Base-by-base conservation (phyloP, 1,284 basidiomycete genomes). In the Macrocybe sp. region DNA sequence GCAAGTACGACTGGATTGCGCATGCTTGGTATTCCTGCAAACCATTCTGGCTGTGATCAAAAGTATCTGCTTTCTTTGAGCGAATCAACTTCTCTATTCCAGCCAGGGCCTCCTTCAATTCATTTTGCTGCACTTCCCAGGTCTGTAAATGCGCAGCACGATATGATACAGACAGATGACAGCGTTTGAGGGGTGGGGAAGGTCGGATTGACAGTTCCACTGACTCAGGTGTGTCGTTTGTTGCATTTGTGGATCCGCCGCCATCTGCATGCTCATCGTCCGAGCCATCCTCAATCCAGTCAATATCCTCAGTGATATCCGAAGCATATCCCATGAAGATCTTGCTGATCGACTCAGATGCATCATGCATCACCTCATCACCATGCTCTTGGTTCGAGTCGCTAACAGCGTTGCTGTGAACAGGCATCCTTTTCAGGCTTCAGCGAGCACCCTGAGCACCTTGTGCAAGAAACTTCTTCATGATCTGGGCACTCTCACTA, bases 1-100 rank as follows among this genome's bases (percentile, higher is more conserved):
- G 42, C 40, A 68, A 46, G 45, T 55, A 53, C n/a, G 44, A 52
- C 48, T 64, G 57, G 30, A 68, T 62, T 16, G 61, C 57, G 9
- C 52, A 45, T 2, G 60, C 57, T 7, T 53, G 51, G 33, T 53
- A 53, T 31, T 59, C 55, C 46, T 67, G 65, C 6, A 67, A 52
- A 9, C 62, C 56, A 48, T 56, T 47, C 40, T 22, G 11, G 1
- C 55, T 55, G n/a, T 4, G 10, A 9, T 9, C 34, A 36, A 36
- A 36, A 10, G 9, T 36, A 36, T 36, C 12, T 2, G 34, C 12
- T 12, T 36, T 36, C 12, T 36, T 36, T 12, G 34, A 36, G 9
- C 34, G 34, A 10, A 36, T 36, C 9, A 54, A 38, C 51, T 55
- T 55, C 6, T 57, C 37, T 39, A 59, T 50, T n/a, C 47, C 43